phyloP scores from a whole-genome alignment of 1,139 yeast genomes.

The Scheffersomyces segobiensis region DNA sequence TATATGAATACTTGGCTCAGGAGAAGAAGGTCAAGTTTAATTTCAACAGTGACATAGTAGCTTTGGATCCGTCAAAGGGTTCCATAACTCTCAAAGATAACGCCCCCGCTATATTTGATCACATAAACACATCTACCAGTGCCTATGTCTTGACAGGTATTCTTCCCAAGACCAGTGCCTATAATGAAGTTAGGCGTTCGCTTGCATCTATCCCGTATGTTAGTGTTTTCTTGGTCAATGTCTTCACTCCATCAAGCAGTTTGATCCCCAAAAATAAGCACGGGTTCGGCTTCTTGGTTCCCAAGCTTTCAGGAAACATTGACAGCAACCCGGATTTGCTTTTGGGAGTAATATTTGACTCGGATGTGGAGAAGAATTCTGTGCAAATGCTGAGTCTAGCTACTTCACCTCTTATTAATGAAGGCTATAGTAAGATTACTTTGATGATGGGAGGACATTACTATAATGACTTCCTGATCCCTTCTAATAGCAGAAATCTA shows the following conservation, averaged over 20 bases:
- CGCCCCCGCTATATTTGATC: conserved; percentile 38
- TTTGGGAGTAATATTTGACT: conserved; percentile 88
- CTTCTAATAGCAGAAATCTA: conserved; percentile 46
- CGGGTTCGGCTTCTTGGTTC: conserved; percentile 91
- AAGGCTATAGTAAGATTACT: conserved; percentile 66
- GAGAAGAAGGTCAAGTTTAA: conserved; percentile 43
- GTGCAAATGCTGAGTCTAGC: not conserved
- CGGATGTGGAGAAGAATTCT: conserved; percentile 60
- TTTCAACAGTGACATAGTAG: conserved; percentile 20
- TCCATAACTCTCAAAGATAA: conserved; percentile 4
- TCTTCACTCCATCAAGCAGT: conserved; percentile 34
- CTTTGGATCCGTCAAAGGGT: conserved; percentile 19
- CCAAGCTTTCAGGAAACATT: conserved; percentile 39
- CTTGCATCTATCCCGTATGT: conserved; percentile 41
- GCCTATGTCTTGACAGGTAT: conserved; percentile 31
- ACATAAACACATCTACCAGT: conserved; percentile 58
- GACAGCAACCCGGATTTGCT: conserved; percentile 57
- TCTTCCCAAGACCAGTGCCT: conserved; percentile 10
- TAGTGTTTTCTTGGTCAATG: conserved; percentile 60
- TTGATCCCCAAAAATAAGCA: conserved; percentile 46
- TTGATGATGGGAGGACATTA: conserved; percentile 90
- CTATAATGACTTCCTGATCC: conserved; percentile 36
- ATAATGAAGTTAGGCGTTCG: conserved; percentile 8
- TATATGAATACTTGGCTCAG: conserved; percentile 34
- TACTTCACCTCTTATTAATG: not conserved